A percentile compares a stretch with the other conserved stretches of the same genome.
These are phyloP conservation scores for Colletotrichum sojae DNA, from an alignment of 2,329 filamentous ascomycete genomes.

Conservation along the genomic window DNA sequence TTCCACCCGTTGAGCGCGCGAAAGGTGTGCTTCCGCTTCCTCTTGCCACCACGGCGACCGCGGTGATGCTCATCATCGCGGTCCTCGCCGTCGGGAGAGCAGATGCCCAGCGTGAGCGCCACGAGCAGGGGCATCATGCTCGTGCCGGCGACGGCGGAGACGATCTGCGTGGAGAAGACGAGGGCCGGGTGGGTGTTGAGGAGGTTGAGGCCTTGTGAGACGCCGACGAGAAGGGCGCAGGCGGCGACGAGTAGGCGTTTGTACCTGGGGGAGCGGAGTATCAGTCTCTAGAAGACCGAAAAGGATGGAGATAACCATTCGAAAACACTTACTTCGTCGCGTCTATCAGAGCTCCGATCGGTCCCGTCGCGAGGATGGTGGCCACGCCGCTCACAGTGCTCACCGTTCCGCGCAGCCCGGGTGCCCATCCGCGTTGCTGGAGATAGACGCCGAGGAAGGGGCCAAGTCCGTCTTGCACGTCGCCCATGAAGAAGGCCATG, in stretches of 20 bases:
- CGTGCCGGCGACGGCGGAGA: conserved; percentile 31
- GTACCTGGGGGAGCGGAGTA: not conserved
- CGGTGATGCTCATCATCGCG: not conserved
- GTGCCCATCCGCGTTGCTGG: conserved; percentile 32
- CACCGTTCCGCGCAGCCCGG: conserved; percentile 30
- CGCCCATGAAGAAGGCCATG: conserved; percentile 36
- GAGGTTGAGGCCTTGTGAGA: conserved; percentile 31
- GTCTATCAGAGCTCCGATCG: conserved; percentile 35
- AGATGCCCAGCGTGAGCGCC: conserved; percentile 31
- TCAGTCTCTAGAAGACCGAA: not conserved
- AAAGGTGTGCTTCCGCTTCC: conserved; percentile 25
- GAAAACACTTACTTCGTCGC: conserved; percentile 24
- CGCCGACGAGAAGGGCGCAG: conserved; percentile 28
- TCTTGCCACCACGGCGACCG: not conserved
- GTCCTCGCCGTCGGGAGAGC: not conserved
- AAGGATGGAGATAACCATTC: not conserved
- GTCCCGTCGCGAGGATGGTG: conserved; percentile 28
- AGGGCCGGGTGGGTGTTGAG: conserved; percentile 29
- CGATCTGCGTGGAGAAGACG: conserved; percentile 32
- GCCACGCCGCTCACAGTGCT: conserved; percentile 26
- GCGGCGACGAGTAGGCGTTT: conserved; percentile 22
- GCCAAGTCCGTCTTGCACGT: conserved; percentile 29
- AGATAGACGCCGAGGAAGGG: conserved; percentile 35
- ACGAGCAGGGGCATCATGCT: conserved; percentile 29
- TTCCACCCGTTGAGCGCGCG: conserved; percentile 25